Evolutionary conservation across 441 rosid genomes (phyloP).

Genomic region (Theobroma grandiflorum): DNA sequence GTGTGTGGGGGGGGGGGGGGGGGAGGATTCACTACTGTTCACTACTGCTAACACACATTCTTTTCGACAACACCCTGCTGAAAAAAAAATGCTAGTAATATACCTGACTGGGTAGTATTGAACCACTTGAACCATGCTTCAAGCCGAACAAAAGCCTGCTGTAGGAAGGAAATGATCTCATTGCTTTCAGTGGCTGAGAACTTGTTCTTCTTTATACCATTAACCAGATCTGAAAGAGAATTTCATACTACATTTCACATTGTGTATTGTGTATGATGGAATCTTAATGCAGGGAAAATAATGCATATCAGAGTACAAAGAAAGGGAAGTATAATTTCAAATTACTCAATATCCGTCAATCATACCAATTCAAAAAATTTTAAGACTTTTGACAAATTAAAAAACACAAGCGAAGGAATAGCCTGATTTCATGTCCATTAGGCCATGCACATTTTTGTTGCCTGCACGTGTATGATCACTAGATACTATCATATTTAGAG

Average conservation of each 20-base stretch:
- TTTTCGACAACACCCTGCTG: neutral
- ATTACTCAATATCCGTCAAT: conserved; percentile 17
- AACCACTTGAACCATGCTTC: conserved; percentile 99
- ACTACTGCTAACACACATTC: neutral
- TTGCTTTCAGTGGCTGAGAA: conserved; percentile 67
- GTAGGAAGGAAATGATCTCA: conserved; percentile 78
- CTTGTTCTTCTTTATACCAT: conserved; percentile 67
- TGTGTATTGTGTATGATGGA: neutral
- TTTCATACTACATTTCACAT: conserved; percentile 23
- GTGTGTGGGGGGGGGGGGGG: no score
- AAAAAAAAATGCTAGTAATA: conserved; percentile 14
- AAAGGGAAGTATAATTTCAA: conserved; percentile 13
- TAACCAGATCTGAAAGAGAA: conserved; percentile 67
- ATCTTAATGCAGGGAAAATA: conserved; percentile 23
- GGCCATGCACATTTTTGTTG: neutral
- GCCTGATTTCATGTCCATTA: conserved; percentile 2
- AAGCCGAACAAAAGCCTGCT: conserved; percentile 82
- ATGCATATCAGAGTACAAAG: neutral
- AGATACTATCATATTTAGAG: neutral
- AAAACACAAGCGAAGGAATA: conserved; percentile 5
- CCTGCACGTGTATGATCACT: neutral
- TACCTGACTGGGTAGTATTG: conserved; percentile 91
- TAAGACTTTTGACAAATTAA: neutral
- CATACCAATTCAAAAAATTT: neutral
- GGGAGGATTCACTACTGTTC: neutral